Conservation (phyloP, 768 basidiomycete genomes). For the Leucosporidium creatinivorum region DNA sequence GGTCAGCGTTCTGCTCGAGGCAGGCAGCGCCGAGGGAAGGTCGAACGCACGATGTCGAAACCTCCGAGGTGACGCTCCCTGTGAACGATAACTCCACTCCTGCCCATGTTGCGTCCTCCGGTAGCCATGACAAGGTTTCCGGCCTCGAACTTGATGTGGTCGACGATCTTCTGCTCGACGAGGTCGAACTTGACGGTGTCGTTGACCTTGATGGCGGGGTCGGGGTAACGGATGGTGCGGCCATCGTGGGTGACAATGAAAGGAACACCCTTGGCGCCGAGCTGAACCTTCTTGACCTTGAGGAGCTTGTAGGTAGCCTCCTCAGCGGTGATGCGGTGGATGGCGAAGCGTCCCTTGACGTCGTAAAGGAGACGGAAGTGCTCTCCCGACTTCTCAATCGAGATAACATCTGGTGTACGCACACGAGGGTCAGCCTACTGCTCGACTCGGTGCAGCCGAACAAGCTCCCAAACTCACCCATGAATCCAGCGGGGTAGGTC, state of each 20-base stretch:
- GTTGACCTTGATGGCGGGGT: constrained; percentile 84
- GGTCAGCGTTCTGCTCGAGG: too few relatives aligned
- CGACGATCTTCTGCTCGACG: constrained; percentile 66
- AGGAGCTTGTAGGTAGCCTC: constrained; percentile 66
- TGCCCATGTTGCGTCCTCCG: constrained; percentile 99
- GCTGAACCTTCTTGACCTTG: constrained; percentile 74
- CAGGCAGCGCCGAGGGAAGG: neutral
- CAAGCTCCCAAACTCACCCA: constrained; percentile 57
- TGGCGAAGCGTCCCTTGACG: constrained; percentile 98
- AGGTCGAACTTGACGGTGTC: constrained; percentile 97
- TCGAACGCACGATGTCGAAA: constrained; percentile 74
- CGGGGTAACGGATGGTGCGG: constrained; percentile 98
- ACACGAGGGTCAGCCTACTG: constrained; percentile 4
- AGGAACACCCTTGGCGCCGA: constrained; percentile 89
- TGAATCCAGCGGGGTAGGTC: constrained; percentile 94
- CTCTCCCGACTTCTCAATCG: constrained; percentile 96
- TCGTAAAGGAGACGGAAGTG: constrained; percentile 99
- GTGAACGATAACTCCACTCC: constrained; percentile 91
- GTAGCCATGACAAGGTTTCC: constrained; percentile 92
- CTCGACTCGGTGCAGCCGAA: neutral
- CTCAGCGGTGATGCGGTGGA: constrained; percentile 97
- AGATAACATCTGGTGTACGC: constrained; percentile 67
- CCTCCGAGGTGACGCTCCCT: constrained; percentile 96
- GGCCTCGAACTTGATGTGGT: constrained; percentile 91
- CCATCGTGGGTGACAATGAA: constrained; percentile 98